A percentile compares a stretch with the other conserved stretches of the same genome.
Conservation (phyloP, 2,329 filamentous ascomycete species). For the Diaporthe citri region DNA sequence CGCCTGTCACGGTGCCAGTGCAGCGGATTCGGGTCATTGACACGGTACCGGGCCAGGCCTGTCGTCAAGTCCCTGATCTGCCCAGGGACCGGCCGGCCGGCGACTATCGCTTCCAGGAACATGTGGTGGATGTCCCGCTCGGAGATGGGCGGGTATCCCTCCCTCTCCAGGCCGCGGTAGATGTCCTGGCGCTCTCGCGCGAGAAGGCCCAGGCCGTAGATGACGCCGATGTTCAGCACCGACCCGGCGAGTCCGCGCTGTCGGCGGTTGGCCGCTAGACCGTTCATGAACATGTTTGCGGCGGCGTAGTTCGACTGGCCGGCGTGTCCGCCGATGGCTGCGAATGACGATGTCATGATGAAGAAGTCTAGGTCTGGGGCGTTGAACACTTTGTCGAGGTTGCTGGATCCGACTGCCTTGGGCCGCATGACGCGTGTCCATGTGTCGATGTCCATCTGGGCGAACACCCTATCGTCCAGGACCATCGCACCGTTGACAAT, state of each 20-base stretch:
- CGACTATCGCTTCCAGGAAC: slow-evolving; percentile 63
- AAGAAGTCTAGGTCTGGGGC: slow-evolving; percentile 56
- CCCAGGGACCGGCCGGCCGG: slow-evolving; percentile 50
- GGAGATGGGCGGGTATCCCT: slow-evolving; percentile 61
- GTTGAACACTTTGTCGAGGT: slow-evolving; percentile 54
- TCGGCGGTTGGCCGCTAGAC: slow-evolving; percentile 53
- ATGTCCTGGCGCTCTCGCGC: slow-evolving; percentile 55
- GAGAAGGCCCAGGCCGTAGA: slow-evolving; percentile 59
- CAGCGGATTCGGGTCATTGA: slow-evolving; percentile 47
- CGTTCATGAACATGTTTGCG: slow-evolving; percentile 63
- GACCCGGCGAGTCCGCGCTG: slow-evolving; percentile 52
- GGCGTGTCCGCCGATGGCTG: slow-evolving; percentile 57
- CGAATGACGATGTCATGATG: slow-evolving; percentile 61
- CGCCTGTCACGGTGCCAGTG: slow-evolving; percentile 59
- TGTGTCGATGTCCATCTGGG: slow-evolving; percentile 54
- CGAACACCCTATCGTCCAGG: slow-evolving; percentile 57
- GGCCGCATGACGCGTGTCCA: slow-evolving; percentile 55
- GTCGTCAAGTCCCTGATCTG: slow-evolving; percentile 54
- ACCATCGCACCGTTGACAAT: slow-evolving; percentile 61
- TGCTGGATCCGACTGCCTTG: slow-evolving; percentile 55
- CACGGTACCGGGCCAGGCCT: slow-evolving; percentile 55
- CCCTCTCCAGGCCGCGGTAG: slow-evolving; percentile 56
- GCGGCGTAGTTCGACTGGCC: slow-evolving; percentile 60
- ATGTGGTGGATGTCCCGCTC: slow-evolving; percentile 65
- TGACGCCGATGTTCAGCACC: slow-evolving; percentile 60